Conservation (phyloP, 495 filamentous ascomycete genomes). For the Trichoderma gamsii region DNA sequence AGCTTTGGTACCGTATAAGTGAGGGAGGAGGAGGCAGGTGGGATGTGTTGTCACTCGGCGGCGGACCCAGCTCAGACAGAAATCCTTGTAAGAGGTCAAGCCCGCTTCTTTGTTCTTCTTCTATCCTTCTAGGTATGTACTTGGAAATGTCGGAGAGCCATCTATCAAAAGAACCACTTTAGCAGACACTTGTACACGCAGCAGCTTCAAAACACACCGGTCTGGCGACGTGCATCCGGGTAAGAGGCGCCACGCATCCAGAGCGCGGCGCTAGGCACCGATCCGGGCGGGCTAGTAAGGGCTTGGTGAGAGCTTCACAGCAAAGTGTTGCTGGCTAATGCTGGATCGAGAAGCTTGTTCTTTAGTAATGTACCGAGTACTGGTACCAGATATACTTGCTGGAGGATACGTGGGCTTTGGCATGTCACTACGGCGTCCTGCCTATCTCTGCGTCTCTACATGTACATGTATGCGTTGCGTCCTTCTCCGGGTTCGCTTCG, state of each 20-base stretch:
- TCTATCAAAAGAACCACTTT: neutral
- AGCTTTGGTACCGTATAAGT: too few species aligned
- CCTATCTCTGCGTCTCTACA: too few species aligned
- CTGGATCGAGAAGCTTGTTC: neutral
- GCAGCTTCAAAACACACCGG: neutral
- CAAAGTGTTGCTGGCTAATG: neutral
- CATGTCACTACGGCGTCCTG: neutral
- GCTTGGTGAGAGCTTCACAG: neutral
- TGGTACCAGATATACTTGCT: neutral
- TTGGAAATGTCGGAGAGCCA: neutral
- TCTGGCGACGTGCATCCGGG: constrained; percentile 3
- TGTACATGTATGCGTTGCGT: too few species aligned
- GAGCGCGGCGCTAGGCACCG: constrained; percentile 1
- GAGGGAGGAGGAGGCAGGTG: too few species aligned
- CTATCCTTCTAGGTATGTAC: neutral
- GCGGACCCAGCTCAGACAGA: neutral
- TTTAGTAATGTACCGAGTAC: neutral
- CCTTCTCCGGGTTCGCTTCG: too few species aligned
- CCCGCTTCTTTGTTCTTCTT: constrained; percentile 5
- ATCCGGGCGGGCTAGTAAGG: neutral
- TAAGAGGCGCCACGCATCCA: neutral
- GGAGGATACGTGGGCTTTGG: too few species aligned
- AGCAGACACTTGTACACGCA: neutral
- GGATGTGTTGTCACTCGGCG: neutral
- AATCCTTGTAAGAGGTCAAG: neutral